Base-by-base conservation (phyloP, 306 rosid genomes). In the Prunus mira region DNA sequence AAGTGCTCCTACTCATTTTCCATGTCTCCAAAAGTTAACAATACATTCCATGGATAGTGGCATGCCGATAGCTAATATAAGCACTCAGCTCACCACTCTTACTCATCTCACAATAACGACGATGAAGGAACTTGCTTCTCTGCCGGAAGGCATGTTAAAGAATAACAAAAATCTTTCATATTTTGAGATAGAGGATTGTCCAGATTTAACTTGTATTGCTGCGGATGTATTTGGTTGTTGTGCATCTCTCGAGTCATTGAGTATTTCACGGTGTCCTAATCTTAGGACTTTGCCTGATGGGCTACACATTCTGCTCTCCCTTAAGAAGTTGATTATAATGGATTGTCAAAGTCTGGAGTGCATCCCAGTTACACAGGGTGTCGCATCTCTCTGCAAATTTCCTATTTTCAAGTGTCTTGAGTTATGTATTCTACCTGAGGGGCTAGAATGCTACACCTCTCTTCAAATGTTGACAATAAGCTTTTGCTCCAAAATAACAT, bases 291-390 rank as follows among this genome's bases (percentile, higher is more conserved):
- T 56, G 5, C 62, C 62, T 1, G 13, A 20, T 56, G 62, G 28
- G 14, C 62, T 56, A 20, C 28, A 56, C 20, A 20, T 14, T 3
- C 28, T 56, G 9, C 5, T 8, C 14, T 20, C 2, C 4, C 28
- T 56, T 20, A 0, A 20, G 14, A 1, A 56, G 27, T 9, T 56
- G 0, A 0, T 0, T 9, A 56, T 20, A 56, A 0, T 0, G 0
- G 0, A 0, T 9, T 56, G 62, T 11, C 3, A 6, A 0, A 55
- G 61, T 56, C 62, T 56, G n/a, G 25, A 17, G 57, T 7, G 15
- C n/a, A 17, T 52, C 17, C 57, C 57, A 52, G 22, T 2, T 52
- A 18, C 62, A 56, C 38, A 32, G 5, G 1, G 25, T 11, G 27
- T 9, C 12, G 4, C 27, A 19, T 19, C 25, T 55, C 61, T 3